Conservation (phyloP, 192 early-diverging fungal species). For the Thoreauomyces humboldtii region DNA sequence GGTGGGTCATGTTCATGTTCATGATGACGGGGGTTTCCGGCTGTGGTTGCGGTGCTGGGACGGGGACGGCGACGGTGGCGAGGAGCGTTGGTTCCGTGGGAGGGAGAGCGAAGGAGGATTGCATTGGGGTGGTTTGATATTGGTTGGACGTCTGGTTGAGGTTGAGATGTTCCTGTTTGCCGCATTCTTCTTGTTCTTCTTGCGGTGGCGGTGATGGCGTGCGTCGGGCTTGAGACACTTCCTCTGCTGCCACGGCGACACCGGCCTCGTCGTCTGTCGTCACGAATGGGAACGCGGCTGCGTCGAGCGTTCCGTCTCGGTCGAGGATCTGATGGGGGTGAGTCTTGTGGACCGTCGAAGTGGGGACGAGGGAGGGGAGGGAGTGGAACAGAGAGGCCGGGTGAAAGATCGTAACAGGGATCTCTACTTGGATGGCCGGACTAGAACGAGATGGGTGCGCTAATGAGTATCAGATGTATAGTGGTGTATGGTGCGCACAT, state of each 20-base stretch:
- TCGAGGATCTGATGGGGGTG: neutral
- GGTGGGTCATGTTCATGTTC: neutral
- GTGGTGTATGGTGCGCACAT: neutral
- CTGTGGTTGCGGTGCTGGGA: neutral
- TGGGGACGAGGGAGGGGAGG: conserved; percentile 19
- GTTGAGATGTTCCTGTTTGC: too few species aligned
- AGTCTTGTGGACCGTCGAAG: too few species aligned
- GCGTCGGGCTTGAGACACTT: too few species aligned
- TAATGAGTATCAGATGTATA: neutral
- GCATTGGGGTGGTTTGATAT: neutral
- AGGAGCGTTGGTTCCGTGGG: neutral
- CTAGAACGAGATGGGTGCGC: neutral
- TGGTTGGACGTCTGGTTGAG: too few species aligned
- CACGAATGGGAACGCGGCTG: too few species aligned
- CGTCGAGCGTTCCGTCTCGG: neutral
- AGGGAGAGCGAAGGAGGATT: neutral
- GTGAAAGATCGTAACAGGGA: conserved; percentile 48
- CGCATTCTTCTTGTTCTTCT: too few species aligned
- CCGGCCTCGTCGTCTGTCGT: neutral
- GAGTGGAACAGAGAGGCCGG: conserved; percentile 34
- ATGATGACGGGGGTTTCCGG: neutral
- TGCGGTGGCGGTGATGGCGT: too few species aligned
- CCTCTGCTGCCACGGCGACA: conserved; percentile 1
- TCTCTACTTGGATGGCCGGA: conserved; percentile 21
- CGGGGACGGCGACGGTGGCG: neutral